These are phyloP conservation scores for Eimeria maxima DNA, from an alignment of 169 alveolate genomes.

Conservation along the genomic window DNA sequence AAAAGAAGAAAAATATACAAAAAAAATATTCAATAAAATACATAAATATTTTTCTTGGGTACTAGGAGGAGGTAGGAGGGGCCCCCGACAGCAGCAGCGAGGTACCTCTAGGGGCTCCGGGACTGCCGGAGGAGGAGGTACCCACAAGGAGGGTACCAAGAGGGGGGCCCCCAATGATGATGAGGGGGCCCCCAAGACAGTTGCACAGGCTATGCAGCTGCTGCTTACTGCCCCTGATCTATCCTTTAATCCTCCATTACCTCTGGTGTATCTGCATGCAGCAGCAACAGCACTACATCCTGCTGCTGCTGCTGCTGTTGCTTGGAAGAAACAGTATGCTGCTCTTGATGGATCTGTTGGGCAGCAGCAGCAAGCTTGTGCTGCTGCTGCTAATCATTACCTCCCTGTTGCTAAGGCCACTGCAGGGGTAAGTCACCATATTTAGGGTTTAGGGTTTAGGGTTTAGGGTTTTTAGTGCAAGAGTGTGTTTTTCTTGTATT, in stretches of 20 bases:
- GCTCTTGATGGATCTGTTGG: slow-evolving; percentile 49
- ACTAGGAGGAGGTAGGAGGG: not conserved
- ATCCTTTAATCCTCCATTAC: not conserved
- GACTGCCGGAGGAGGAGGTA: too few relatives aligned
- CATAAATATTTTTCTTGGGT: not conserved
- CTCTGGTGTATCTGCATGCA: slow-evolving; percentile 45
- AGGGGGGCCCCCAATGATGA: not conserved
- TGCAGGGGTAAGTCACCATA: slow-evolving; percentile 17
- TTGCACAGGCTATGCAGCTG: not conserved
- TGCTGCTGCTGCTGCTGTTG: slow-evolving; percentile 67
- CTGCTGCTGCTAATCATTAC: slow-evolving; percentile 66
- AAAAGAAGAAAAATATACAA: too few relatives aligned
- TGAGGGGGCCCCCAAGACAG: not conserved
- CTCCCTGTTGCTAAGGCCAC: slow-evolving; percentile 64
- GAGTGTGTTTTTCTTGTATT: too few relatives aligned
- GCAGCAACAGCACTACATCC: slow-evolving; percentile 64
- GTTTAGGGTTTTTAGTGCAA: not conserved
- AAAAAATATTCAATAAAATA: too few relatives aligned
- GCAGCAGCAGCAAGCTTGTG: slow-evolving; percentile 73
- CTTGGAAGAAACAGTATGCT: slow-evolving; percentile 29
- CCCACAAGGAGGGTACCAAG: too few relatives aligned
- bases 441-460: slow-evolving; percentile 1
- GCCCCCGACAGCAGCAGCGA: too few relatives aligned
- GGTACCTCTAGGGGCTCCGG: too few relatives aligned
- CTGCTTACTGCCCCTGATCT: slow-evolving; percentile 54